Conservation (phyloP, 163 green algal genomes). For the Trebouxia gelatinosa region DNA sequence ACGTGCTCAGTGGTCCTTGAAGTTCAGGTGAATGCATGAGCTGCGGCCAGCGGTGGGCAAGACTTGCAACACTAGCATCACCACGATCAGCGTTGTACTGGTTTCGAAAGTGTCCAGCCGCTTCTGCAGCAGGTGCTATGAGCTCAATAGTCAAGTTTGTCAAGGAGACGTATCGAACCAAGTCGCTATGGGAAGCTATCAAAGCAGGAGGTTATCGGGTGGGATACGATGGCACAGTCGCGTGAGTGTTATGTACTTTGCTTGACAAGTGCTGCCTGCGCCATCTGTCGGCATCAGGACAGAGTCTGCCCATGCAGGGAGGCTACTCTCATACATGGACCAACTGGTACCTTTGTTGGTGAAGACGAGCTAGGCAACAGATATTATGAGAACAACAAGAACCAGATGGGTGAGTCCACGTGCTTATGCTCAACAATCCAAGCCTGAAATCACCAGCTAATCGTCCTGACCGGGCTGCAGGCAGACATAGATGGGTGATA, state of each 20-base stretch:
- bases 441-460: not conserved
- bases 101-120: not conserved
- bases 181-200: slow-evolving; percentile 41
- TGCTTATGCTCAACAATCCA: not conserved
- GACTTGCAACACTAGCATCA: no score
- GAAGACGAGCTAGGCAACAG: slow-evolving; percentile 52
- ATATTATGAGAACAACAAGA: slow-evolving; percentile 53
- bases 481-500: slow-evolving; percentile 57
- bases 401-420: slow-evolving; percentile 31
- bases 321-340: slow-evolving; percentile 44
- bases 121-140: not conserved
- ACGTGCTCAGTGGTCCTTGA: no score
- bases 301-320: slow-evolving; percentile 32
- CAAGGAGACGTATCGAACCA: slow-evolving; percentile 31
- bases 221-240: slow-evolving; percentile 53
- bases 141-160: slow-evolving; percentile 33
- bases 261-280: not conserved
- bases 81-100: no score
- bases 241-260: slow-evolving; percentile 22
- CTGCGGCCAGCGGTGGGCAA: not conserved
- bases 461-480: slow-evolving; percentile 26
- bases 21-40: no score
- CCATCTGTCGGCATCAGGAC: not conserved
- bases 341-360: slow-evolving; percentile 43
- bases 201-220: slow-evolving; percentile 53